Evolutionary conservation across 805 yeast genomes (phyloP).

Genomic region (Candida dendrica): DNA sequence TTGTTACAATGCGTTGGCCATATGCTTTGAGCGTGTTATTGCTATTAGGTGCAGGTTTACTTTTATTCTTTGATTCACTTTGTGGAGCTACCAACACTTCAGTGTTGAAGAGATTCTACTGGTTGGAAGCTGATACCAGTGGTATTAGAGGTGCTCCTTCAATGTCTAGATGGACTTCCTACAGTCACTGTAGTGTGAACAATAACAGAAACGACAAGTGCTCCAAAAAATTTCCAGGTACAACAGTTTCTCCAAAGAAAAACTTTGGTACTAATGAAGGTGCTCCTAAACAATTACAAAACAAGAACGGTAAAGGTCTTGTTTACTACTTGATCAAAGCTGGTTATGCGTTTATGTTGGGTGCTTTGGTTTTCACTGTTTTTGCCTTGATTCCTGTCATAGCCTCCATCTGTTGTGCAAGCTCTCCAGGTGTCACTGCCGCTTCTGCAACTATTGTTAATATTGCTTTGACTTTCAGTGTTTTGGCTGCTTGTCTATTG

Average conservation of each 20-base stretch:
- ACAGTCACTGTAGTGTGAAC: slow-evolving; percentile 47
- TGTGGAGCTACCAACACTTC: slow-evolving; percentile 52
- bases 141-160: slow-evolving; percentile 31
- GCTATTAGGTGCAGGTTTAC: slow-evolving; percentile 39
- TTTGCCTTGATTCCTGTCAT: slow-evolving; percentile 35
- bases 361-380: slow-evolving; percentile 49
- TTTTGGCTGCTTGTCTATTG: slow-evolving; percentile 38
- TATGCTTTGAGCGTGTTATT: slow-evolving; percentile 25
- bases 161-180: slow-evolving; percentile 73
- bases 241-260: slow-evolving; percentile 74
- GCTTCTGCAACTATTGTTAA: slow-evolving; percentile 14
- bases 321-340: slow-evolving; percentile 65
- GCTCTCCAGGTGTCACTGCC: slow-evolving; percentile 7
- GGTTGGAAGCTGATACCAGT: slow-evolving; percentile 71
- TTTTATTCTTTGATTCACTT: slow-evolving; percentile 56
- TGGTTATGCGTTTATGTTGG: slow-evolving; percentile 55
- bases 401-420: slow-evolving; percentile 16
- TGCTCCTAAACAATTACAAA: slow-evolving; percentile 48
- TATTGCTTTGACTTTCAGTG: slow-evolving; percentile 25
- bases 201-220: slow-evolving; percentile 45
- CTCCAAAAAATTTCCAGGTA: slow-evolving; percentile 57
- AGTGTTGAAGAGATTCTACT: slow-evolving; percentile 59
- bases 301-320: slow-evolving; percentile 36
- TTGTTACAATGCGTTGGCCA: slow-evolving; percentile 19
- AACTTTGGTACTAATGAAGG: slow-evolving; percentile 52